phyloP scores from a whole-genome alignment of 2,329 filamentous ascomycete genomes.

The Hypoxylon sp. region DNA sequence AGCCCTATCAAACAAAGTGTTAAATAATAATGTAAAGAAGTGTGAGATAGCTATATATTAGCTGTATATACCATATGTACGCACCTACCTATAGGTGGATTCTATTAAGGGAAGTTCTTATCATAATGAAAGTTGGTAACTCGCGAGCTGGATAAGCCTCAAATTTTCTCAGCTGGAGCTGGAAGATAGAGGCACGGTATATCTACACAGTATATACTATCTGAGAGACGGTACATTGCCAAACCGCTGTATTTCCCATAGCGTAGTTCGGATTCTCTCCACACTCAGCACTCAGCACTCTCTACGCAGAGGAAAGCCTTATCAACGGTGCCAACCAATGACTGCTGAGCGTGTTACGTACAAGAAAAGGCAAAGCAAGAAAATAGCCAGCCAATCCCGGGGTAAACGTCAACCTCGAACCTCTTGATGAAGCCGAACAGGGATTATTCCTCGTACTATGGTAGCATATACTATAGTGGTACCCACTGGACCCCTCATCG shows the following conservation, averaged over 20 bases:
- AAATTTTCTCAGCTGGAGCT: conserved; percentile 3
- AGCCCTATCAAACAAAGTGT: neutral
- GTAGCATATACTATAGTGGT: too few relatives aligned
- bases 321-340: conserved; percentile 29
- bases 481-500: conserved; percentile 11
- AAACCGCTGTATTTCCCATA: too few relatives aligned
- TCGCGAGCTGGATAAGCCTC: conserved; percentile 5
- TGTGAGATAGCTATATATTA: neutral
- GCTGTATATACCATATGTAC: neutral
- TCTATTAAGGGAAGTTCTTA: neutral
- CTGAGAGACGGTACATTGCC: neutral
- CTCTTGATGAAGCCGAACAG: conserved; percentile 7
- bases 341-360: conserved; percentile 29
- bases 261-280: conserved; percentile 13
- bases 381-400: conserved; percentile 37
- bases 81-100: neutral
- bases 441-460: neutral
- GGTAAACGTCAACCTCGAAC: conserved; percentile 20
- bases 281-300: neutral
- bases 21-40: neutral
- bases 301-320: neutral
- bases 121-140: neutral
- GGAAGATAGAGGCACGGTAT: neutral
- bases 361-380: conserved; percentile 22
- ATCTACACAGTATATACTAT: neutral